These are phyloP conservation scores for Austroboletus festivus DNA, from an alignment of 768 basidiomycete genomes.

Conservation along the genomic window DNA sequence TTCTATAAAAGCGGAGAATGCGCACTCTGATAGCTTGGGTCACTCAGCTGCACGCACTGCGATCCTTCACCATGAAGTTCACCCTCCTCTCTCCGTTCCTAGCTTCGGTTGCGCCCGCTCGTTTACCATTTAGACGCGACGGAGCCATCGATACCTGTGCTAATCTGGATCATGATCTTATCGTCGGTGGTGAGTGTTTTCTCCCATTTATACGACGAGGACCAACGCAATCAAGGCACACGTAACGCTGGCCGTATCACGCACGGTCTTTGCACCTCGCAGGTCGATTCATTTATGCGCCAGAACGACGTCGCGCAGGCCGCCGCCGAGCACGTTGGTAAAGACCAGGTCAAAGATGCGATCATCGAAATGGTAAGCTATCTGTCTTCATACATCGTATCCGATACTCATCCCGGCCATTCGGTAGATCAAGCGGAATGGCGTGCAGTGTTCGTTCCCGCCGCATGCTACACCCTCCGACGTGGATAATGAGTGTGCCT, in stretches of 20 bases:
- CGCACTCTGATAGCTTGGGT: no score
- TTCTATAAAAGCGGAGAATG: no score
- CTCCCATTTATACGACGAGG: no score
- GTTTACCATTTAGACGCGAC: no score
- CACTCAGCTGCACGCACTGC: no score
- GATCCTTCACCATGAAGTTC: no score
- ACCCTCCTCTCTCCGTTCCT: no score
- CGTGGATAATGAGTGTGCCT: constrained; percentile 26
- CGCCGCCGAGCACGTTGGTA: constrained; percentile 23
- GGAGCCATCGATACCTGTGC: no score
- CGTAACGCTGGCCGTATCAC: constrained; percentile 27
- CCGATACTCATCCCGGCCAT: not conserved
- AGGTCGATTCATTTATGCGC: constrained; percentile 22
- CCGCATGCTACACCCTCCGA: constrained; percentile 23
- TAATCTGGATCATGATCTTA: no score
- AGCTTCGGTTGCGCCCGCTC: no score
- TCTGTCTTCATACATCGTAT: not conserved
- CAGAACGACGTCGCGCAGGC: constrained; percentile 20
- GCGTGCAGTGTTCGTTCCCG: constrained; percentile 32
- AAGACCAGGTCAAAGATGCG: constrained; percentile 17
- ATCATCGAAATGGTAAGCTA: constrained; percentile 24
- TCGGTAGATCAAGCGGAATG: constrained; percentile 24
- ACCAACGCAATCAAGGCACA: constrained; percentile 12
- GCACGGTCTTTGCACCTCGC: constrained; percentile 29
- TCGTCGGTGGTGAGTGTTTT: no score